Evolutionary conservation across 768 basidiomycete genomes (phyloP), one percentile per base, ranked within the genome.

Genomic region (Cyclocybe aegerita): DNA sequence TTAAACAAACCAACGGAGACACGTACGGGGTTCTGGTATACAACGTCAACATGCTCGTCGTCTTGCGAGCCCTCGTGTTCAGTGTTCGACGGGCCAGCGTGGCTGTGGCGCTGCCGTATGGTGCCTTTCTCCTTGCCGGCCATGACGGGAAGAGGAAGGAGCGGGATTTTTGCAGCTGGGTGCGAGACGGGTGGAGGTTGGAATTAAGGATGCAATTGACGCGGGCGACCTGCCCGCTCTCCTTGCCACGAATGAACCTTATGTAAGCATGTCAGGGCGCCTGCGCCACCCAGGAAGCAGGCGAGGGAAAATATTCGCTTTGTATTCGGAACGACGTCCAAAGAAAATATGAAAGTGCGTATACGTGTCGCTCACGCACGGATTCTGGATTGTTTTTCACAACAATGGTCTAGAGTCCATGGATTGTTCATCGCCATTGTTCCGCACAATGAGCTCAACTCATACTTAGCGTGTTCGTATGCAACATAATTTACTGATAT

Each of bases 11-110:
- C 7, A 10, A 34, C 37, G 29, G 15, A 48, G 47, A 46, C 56
- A 69, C 74, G 48, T 64, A 81, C 80, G 9, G 78, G 72, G 51
- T 73, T 75, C 54, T 77, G 77, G 53, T 71, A 80, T 31, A 81
- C 63, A 49, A 70, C 73, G 23, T 71, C 70, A 39, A 73, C 71
- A 61, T 80, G 80, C 57, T 82, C 80, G 54, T 82, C 80, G 54
- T 80, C 76, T 48, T 76, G 73, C 30, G 74, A 70, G 44, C 67
- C 53, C 36, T 66, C 64, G 29, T 61, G 58, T 39, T 64, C 64
- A 32, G 55, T 46, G 37, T 48, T 61, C 9, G 62, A 54, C 8
- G 64, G 48, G 32, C 57, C 60, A 29, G 48, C 41, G 29, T 55
- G 58, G 14, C 60, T 54, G 30, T 37, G 55, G 50, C 61, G 48